phyloP scores from a whole-genome alignment of 2,329 filamentous ascomycete genomes.

The Colletotrichum somersetense region DNA sequence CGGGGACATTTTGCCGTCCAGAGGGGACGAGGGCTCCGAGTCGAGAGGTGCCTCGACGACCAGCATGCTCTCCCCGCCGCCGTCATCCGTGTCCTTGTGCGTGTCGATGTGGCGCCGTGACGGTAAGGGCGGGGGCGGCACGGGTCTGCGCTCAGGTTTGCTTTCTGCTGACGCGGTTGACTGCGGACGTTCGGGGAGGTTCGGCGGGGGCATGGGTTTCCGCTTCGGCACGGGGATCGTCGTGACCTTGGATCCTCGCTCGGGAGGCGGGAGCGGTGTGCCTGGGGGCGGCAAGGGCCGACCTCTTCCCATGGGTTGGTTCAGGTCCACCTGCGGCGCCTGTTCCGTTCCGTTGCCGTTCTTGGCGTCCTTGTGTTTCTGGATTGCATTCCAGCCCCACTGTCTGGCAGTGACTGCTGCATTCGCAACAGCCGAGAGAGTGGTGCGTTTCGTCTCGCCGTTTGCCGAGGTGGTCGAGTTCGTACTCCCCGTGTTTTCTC shows the following conservation, averaged over 20 bases:
- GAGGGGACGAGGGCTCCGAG: constrained; percentile 69
- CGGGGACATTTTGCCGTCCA: constrained; percentile 48
- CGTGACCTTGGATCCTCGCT: constrained; percentile 69
- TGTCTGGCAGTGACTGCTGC: constrained; percentile 68
- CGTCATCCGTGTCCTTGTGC: constrained; percentile 50
- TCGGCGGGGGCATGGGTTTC: constrained; percentile 67
- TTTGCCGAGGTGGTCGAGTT: constrained; percentile 53
- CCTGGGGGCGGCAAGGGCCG: constrained; percentile 86
- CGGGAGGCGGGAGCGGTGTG: constrained; percentile 79
- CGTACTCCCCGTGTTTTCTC: constrained; percentile 54
- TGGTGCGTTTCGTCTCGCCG: constrained; percentile 60
- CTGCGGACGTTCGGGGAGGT: constrained; percentile 39
- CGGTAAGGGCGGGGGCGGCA: constrained; percentile 63
- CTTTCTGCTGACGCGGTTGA: constrained; percentile 33
- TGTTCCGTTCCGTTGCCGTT: constrained; percentile 42
- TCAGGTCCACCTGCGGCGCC: constrained; percentile 57
- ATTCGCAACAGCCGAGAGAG: constrained; percentile 67
- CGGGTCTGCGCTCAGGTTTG: constrained; percentile 46
- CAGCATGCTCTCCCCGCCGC: constrained; percentile 64
- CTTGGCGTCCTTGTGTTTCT: constrained; percentile 61
- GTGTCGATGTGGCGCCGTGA: constrained; percentile 55
- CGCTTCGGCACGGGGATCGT: constrained; percentile 71
- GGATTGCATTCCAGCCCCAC: constrained; percentile 71
- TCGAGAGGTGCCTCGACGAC: constrained; percentile 75
- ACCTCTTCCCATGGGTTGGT: constrained; percentile 84